Evolutionary conservation across 2,329 filamentous ascomycete species (phyloP).

Genomic region (Neurospora sp.): DNA sequence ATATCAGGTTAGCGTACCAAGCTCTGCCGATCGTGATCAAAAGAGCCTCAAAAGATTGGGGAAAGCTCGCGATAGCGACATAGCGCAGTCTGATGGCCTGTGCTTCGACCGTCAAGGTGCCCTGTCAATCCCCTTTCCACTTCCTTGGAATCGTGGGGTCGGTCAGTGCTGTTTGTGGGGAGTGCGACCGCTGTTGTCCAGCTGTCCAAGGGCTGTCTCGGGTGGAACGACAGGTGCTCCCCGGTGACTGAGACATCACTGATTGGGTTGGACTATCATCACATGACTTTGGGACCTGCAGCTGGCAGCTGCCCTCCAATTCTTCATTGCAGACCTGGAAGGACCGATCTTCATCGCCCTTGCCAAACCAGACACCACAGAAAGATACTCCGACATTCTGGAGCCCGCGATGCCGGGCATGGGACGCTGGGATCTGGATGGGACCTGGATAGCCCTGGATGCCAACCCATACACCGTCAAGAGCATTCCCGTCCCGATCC

Average conservation of each 20-base stretch:
- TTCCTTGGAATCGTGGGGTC: not conserved
- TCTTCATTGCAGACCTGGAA: not conserved
- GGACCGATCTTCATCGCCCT: not conserved
- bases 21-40: not conserved
- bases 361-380: not conserved
- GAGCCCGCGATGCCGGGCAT: not conserved
- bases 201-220: not conserved
- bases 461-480: not conserved
- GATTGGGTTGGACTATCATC: not conserved
- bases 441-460: not conserved
- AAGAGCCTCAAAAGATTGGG: not conserved
- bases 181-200: not conserved
- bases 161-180: not conserved
- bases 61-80: not conserved
- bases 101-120: not conserved
- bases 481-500: not conserved
- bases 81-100: not conserved
- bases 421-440: not conserved
- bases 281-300: not conserved
- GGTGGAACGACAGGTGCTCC: not conserved
- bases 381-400: not conserved
- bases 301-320: not conserved
- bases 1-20: not conserved
- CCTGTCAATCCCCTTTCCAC: not conserved
- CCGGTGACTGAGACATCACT: not conserved